Conservation (phyloP, 164 flowering plant species). For the Nymphaea thermarum region DNA sequence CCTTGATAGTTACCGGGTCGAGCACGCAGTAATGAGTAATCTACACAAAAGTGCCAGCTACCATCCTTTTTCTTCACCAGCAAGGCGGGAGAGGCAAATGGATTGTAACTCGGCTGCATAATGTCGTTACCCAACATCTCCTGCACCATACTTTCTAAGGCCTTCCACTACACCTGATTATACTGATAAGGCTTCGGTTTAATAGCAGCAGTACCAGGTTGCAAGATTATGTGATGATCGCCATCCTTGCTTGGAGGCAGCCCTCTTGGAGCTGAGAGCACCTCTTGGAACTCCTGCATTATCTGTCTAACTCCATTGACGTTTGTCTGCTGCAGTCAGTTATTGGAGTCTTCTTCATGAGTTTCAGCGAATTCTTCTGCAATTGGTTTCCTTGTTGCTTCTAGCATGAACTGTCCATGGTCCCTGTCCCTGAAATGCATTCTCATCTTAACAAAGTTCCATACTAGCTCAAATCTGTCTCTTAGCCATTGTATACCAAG, state of each 20-base stretch:
- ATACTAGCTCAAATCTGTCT: too few relatives aligned
- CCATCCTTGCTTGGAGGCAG: neutral
- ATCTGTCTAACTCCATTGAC: neutral
- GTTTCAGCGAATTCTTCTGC: too few relatives aligned
- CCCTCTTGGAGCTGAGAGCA: neutral
- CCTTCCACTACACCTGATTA: too few relatives aligned
- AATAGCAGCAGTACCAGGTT: neutral
- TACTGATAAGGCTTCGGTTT: neutral
- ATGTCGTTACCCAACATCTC: neutral
- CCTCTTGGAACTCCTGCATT: neutral
- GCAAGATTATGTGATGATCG: slow-evolving; percentile 1
- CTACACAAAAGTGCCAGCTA: slow-evolving; percentile 1
- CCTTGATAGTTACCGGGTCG: neutral
- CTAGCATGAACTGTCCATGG: too few relatives aligned
- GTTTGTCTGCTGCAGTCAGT: too few relatives aligned
- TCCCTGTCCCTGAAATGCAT: too few relatives aligned
- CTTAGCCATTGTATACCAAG: too few relatives aligned
- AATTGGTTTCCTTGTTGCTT: too few relatives aligned
- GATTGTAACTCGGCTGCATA: slow-evolving; percentile 1
- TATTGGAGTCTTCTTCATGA: too few relatives aligned
- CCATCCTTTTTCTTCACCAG: neutral
- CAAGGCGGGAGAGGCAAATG: slow-evolving; percentile 1
- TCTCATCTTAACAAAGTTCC: too few relatives aligned
- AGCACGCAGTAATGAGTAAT: slow-evolving; percentile 1
- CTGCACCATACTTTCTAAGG: neutral